A percentile compares a stretch with the other conserved stretches of the same genome.
Evolutionary conservation across 441 rosid species (phyloP).

Genomic region (Euphorbia corollata): DNA sequence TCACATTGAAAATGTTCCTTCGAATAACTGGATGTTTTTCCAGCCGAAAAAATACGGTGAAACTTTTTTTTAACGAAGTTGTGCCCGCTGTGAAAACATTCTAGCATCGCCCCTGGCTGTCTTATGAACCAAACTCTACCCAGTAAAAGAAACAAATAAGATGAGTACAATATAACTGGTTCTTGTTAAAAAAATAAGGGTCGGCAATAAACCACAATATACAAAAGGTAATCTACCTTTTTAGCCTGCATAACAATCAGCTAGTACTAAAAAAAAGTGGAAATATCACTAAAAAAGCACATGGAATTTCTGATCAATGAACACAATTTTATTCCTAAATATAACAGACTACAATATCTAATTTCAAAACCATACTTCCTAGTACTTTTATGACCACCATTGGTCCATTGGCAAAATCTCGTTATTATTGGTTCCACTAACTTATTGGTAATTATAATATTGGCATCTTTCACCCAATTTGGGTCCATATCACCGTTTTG

Average conservation of each 20-base stretch:
- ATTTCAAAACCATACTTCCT: neutral
- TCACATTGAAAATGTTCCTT: no score
- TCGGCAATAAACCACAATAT: neutral
- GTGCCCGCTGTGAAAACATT: no score
- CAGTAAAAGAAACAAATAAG: conserved; percentile 6
- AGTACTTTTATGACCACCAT: no score
- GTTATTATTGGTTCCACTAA: no score
- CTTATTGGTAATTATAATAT: no score
- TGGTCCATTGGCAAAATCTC: no score
- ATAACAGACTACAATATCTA: neutral
- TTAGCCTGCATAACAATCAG: neutral
- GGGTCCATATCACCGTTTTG: no score
- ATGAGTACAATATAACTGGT: neutral
- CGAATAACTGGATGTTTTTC: no score
- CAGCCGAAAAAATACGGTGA: no score
- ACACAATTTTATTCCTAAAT: conserved; percentile 7
- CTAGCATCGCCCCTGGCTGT: neutral
- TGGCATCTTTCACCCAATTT: no score
- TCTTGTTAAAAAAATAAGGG: neutral
- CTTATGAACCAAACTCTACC: conserved; percentile 8
- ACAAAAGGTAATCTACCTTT: neutral
- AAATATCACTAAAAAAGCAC: neutral
- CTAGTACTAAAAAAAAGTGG: neutral
- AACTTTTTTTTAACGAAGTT: no score
- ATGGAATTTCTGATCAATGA: neutral